Conservation (phyloP, 2,329 filamentous ascomycete genomes). For the Diplodia mutila region DNA sequence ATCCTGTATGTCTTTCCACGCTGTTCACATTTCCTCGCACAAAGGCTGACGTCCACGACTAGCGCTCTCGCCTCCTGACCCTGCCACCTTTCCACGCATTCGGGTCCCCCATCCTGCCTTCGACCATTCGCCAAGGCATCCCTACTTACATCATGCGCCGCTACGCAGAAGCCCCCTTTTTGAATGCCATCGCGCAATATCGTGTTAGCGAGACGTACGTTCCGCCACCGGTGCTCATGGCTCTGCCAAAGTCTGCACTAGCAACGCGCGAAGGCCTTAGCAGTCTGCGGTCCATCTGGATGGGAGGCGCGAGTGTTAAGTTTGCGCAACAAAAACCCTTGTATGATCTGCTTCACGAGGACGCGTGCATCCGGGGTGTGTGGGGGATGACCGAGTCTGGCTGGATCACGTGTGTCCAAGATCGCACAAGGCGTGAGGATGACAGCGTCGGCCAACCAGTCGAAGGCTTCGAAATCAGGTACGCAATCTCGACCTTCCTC, state of each 20-base stretch:
- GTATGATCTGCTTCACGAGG: conserved; percentile 44
- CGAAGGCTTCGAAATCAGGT: conserved; percentile 22
- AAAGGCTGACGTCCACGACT: neutral
- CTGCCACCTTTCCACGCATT: conserved; percentile 56
- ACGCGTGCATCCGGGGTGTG: conserved; percentile 51
- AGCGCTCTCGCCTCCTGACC: conserved; percentile 50
- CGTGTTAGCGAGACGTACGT: conserved; percentile 55
- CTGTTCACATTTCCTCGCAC: neutral
- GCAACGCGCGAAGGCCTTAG: conserved; percentile 46
- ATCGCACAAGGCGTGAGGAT: conserved; percentile 13
- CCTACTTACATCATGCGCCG: conserved; percentile 54
- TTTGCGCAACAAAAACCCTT: conserved; percentile 40
- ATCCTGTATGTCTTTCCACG: neutral
- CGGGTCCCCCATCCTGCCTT: conserved; percentile 50
- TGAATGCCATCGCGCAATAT: conserved; percentile 46
- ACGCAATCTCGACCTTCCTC: neutral
- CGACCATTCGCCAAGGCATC: conserved; percentile 52
- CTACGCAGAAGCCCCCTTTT: conserved; percentile 48
- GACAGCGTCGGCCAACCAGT: conserved; percentile 24
- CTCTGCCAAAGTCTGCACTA: conserved; percentile 31
- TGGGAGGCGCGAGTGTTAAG: conserved; percentile 50
- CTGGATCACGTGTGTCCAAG: conserved; percentile 42
- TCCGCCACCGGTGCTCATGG: conserved; percentile 50
- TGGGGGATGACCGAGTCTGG: conserved; percentile 60
- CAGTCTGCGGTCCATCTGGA: conserved; percentile 50